These are phyloP conservation scores for Fusarium drepaniforme DNA, from an alignment of 2,329 filamentous ascomycete species.

Conservation along the genomic window DNA sequence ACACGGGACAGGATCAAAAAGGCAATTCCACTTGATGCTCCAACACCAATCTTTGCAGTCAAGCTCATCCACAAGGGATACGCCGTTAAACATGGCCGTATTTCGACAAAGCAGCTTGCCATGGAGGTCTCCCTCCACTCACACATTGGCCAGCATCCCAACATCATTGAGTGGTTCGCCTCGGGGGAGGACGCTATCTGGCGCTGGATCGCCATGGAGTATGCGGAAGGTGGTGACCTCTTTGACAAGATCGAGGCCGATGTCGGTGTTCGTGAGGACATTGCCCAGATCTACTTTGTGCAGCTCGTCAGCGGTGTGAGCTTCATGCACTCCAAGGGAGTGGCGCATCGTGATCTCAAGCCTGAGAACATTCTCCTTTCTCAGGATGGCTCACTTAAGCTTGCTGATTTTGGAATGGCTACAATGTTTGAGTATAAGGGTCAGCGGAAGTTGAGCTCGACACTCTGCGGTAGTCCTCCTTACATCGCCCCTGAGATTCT, in stretches of 20 bases:
- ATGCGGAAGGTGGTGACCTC: constrained; percentile 92
- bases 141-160: constrained; percentile 88
- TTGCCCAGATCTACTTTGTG: constrained; percentile 95
- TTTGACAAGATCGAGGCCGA: constrained; percentile 99
- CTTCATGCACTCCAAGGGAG: constrained; percentile 96
- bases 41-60: constrained; percentile 89
- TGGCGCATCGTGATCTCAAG: constrained; percentile 92
- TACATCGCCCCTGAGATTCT: constrained; percentile 97
- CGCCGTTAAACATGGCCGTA: constrained; percentile 87
- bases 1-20: constrained; percentile 82
- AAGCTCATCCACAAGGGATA: constrained; percentile 99
- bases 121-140: constrained; percentile 94
- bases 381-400: constrained; percentile 86
- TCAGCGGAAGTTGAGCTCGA: constrained; percentile 82
- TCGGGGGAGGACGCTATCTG: constrained; percentile 87
- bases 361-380: constrained; percentile 96
- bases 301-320: constrained; percentile 91
- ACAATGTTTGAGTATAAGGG: constrained; percentile 94
- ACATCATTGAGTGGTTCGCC: constrained; percentile 93
- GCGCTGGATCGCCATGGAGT: constrained; percentile 99
- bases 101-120: constrained; percentile 88
- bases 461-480: constrained; percentile 94
- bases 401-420: constrained; percentile 96
- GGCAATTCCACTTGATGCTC: constrained; percentile 78
- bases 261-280: constrained; percentile 91